phyloP scores from a whole-genome alignment of 1,139 yeast species.

The Geotrichum cucujoidarum region DNA sequence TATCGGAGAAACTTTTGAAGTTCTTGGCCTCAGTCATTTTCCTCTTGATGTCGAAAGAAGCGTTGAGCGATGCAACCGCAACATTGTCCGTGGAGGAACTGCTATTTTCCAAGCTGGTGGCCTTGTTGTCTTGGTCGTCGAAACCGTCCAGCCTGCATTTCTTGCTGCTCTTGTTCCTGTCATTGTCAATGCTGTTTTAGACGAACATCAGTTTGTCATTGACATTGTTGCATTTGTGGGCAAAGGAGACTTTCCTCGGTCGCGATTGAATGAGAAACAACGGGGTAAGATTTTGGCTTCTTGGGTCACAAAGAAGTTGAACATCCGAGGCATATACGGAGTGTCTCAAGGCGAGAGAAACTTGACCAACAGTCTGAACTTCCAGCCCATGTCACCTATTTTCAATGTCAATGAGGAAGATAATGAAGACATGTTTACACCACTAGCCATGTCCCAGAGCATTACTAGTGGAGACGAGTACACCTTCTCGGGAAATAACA shows the following conservation, averaged over 20 bases:
- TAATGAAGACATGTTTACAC: neutral
- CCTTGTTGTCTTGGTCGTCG: constrained; percentile 70
- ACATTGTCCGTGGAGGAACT: constrained; percentile 50
- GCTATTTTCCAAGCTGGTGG: constrained; percentile 83
- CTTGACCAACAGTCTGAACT: constrained; percentile 19
- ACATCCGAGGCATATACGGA: constrained; percentile 36
- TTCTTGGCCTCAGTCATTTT: constrained; percentile 86
- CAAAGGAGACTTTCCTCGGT: constrained; percentile 58
- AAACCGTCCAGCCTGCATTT: constrained; percentile 39
- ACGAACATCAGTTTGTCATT: constrained; percentile 74
- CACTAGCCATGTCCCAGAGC: neutral
- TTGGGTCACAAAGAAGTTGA: constrained; percentile 49
- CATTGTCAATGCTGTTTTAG: constrained; percentile 69
- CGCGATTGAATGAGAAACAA: constrained; percentile 70
- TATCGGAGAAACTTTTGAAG: constrained; percentile 85
- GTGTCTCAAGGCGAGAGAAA: constrained; percentile 31
- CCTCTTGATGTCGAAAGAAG: constrained; percentile 78
- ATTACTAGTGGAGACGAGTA: neutral
- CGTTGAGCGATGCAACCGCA: constrained; percentile 60
- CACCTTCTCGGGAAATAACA: neutral
- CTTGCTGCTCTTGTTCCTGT: constrained; percentile 78
- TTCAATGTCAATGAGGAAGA: neutral
- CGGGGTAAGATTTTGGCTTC: constrained; percentile 58
- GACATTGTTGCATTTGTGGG: constrained; percentile 81
- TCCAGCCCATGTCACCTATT: neutral